Conservation (phyloP, 78 protist genomes). For the Planoprotostelium fungivorum region DNA sequence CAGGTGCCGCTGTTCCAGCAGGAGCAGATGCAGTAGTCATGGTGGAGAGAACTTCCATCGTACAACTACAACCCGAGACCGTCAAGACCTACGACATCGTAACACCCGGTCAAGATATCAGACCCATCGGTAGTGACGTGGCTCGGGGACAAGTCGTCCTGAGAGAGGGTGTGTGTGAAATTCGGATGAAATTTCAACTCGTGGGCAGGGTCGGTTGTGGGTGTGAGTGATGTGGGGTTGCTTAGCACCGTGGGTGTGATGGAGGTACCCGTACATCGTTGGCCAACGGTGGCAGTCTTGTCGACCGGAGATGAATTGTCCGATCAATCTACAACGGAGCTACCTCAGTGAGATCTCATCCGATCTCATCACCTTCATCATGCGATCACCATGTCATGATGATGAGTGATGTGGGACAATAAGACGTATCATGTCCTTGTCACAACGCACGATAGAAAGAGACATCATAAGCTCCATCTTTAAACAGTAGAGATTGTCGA, state of each 20-base stretch:
- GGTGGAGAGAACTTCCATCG: slow-evolving; percentile 60
- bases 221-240: slow-evolving; percentile 60
- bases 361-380: slow-evolving; percentile 13
- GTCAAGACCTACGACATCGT: slow-evolving; percentile 5
- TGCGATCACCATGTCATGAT: slow-evolving; percentile 14
- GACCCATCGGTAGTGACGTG: slow-evolving; percentile 67
- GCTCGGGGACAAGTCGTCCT: slow-evolving; percentile 19
- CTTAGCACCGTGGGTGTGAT: slow-evolving; percentile 48
- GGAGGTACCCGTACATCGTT: not conserved
- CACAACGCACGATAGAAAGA: too few relatives aligned
- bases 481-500: too few relatives aligned
- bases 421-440: not conserved
- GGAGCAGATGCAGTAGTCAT: slow-evolving; percentile 72
- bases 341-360: slow-evolving; percentile 8
- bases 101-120: slow-evolving; percentile 39
- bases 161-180: slow-evolving; percentile 29
- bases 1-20: slow-evolving; percentile 69
- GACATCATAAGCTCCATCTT: too few relatives aligned
- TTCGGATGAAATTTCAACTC: too few relatives aligned
- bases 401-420: slow-evolving; percentile 12
- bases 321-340: not conserved
- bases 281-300: slow-evolving; percentile 47
- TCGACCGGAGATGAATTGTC: slow-evolving; percentile 81
- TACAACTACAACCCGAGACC: not conserved
- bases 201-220: slow-evolving; percentile 37